Percentiles rank a stretch among this genome's conserved stretches.
Evolutionary conservation across 805 yeast species (phyloP).

Genomic region (Brettanomyces custersianus): DNA sequence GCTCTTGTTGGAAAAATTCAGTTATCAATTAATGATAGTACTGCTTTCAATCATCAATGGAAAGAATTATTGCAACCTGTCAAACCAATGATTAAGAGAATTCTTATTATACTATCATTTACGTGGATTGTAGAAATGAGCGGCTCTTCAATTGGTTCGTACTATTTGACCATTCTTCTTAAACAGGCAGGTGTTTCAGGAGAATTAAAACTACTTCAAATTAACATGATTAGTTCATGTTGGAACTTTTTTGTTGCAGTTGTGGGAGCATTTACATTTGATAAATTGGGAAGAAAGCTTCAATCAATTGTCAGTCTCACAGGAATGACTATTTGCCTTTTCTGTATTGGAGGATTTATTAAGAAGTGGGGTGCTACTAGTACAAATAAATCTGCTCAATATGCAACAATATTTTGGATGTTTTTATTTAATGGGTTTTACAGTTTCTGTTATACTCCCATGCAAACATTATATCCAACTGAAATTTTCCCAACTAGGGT

Average conservation of each 20-base stretch:
- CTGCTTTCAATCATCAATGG: constrained; percentile 2
- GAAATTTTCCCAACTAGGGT: constrained; percentile 28
- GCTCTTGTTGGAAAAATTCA: constrained; percentile 22
- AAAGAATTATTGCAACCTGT: constrained; percentile 23
- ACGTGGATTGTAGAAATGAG: constrained; percentile 30
- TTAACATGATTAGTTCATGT: constrained; percentile 16
- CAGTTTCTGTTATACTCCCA: constrained; percentile 35
- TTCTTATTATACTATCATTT: constrained; percentile 20
- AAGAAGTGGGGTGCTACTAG: constrained; percentile 6
- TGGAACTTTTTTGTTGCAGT: constrained; percentile 13
- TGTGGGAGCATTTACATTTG: constrained; percentile 12
- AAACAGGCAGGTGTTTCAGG: constrained; percentile 12
- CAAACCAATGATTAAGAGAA: constrained; percentile 28
- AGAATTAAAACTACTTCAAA: constrained; percentile 10
- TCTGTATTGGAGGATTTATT: constrained; percentile 15
- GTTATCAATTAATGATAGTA: constrained; percentile 7
- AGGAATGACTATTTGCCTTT: constrained; percentile 14
- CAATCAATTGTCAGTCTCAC: constrained; percentile 9
- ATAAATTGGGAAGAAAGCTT: constrained; percentile 12
- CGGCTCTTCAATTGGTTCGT: constrained; percentile 38
- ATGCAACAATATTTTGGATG: constrained; percentile 33
- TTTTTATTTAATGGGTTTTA: constrained; percentile 36
- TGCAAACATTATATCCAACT: constrained; percentile 37
- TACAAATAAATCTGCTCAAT: constrained; percentile 19
- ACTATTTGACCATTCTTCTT: constrained; percentile 31